Evolutionary conservation across 805 yeast species (phyloP).

Genomic region (Kodamaea hsintzibuensis): DNA sequence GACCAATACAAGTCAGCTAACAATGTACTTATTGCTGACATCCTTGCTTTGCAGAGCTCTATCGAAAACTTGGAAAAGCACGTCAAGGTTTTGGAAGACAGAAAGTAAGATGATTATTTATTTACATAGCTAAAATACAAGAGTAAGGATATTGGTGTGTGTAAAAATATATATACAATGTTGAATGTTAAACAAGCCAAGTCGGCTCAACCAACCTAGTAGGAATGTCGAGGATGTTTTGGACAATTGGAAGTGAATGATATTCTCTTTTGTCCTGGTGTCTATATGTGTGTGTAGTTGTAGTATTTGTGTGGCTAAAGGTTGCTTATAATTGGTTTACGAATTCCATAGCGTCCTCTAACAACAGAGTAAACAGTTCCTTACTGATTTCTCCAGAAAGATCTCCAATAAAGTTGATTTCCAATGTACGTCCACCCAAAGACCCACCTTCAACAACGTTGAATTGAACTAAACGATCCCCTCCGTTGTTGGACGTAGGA

Average conservation of each 20-base stretch:
- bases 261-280: no score
- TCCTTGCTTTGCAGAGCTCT: slow-evolving; percentile 66
- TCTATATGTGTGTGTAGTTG: no score
- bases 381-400: slow-evolving; percentile 20
- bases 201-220: neutral
- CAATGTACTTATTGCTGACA: slow-evolving; percentile 72
- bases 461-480: slow-evolving; percentile 38
- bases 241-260: no score
- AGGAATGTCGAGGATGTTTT: neutral
- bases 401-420: slow-evolving; percentile 48
- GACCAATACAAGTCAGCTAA: slow-evolving; percentile 78
- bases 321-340: slow-evolving; percentile 7
- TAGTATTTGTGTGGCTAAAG: no score
- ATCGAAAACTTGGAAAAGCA: slow-evolving; percentile 68
- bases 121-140: neutral
- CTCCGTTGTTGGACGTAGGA: slow-evolving; percentile 17
- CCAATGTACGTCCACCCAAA: slow-evolving; percentile 54
- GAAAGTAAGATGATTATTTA: slow-evolving; percentile 18
- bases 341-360: slow-evolving; percentile 23
- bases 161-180: slow-evolving; percentile 1
- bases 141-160: neutral
- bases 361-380: slow-evolving; percentile 23
- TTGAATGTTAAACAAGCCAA: neutral
- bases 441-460: slow-evolving; percentile 57
- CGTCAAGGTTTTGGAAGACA: slow-evolving; percentile 58